These are phyloP conservation scores for Xylariaceae sp. DNA, from an alignment of 2,329 filamentous ascomycete genomes.

Conservation along the genomic window DNA sequence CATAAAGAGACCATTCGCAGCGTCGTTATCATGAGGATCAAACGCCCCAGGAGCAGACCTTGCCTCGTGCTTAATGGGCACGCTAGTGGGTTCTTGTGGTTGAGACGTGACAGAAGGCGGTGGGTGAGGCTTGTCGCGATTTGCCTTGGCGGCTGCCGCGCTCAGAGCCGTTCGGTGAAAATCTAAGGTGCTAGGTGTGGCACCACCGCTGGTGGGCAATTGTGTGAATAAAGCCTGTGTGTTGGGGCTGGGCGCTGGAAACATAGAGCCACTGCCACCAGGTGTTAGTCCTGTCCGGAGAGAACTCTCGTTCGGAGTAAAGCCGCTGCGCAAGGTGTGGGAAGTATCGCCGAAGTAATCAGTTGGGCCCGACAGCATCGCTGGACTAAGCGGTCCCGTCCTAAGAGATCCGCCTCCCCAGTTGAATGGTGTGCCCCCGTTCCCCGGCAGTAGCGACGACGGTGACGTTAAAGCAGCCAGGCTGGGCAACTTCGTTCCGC, in stretches of 20 bases:
- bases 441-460: slow-evolving; percentile 69
- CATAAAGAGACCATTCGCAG: slow-evolving; percentile 89
- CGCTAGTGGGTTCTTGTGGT: slow-evolving; percentile 47
- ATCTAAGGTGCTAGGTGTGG: slow-evolving; percentile 85
- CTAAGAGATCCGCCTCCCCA: slow-evolving; percentile 82
- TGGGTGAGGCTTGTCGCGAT: slow-evolving; percentile 39
- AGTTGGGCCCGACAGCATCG: slow-evolving; percentile 87
- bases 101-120: slow-evolving; percentile 44
- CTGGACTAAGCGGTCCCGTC: slow-evolving; percentile 89
- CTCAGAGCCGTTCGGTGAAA: slow-evolving; percentile 91
- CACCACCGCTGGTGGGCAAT: slow-evolving; percentile 65
- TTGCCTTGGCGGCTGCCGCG: slow-evolving; percentile 61
- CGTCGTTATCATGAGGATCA: slow-evolving; percentile 88
- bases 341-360: slow-evolving; percentile 82
- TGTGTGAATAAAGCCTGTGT: slow-evolving; percentile 77
- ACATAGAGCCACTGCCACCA: slow-evolving; percentile 94
- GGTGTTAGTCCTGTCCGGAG: slow-evolving; percentile 87
- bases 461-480: slow-evolving; percentile 90
- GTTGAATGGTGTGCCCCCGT: slow-evolving; percentile 66
- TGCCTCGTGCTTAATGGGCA: slow-evolving; percentile 42
- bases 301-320: slow-evolving; percentile 95
- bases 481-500: slow-evolving; percentile 75
- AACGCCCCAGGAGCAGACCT: slow-evolving; percentile 61
- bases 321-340: slow-evolving; percentile 71
- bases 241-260: slow-evolving; percentile 84